Conservation (phyloP, 176 grass and related monocot species). For the Aegilops longissima region DNA sequence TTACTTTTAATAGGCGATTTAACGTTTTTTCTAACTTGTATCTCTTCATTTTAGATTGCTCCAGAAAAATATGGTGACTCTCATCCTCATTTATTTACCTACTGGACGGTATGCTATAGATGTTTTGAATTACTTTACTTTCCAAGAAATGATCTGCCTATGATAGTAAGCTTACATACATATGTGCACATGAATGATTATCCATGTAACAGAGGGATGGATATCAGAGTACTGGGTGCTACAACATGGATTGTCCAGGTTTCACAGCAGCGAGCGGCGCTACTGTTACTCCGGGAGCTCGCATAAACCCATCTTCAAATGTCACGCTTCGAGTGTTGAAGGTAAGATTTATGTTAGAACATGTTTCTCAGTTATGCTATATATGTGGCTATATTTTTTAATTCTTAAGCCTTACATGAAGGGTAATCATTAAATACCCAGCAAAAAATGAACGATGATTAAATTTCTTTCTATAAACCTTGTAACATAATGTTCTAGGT, state of each 20-base stretch:
- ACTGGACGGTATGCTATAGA: not conserved
- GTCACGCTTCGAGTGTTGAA: not conserved
- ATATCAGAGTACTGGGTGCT: not conserved
- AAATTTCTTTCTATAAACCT: no score
- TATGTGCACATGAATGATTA: not conserved
- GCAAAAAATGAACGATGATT: no score
- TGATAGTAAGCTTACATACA: not conserved
- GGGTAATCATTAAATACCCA: not conserved
- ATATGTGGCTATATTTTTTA: not conserved
- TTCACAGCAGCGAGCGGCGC: not conserved
- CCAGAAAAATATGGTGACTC: not conserved
- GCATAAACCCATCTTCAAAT: not conserved
- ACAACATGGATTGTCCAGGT: conserved; percentile 14
- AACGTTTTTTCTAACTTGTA: not conserved
- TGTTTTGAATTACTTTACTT: not conserved
- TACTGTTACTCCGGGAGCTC: not conserved
- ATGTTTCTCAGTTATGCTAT: not conserved
- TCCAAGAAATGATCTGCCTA: not conserved
- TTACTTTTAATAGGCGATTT: not conserved
- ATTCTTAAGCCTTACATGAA: not conserved
- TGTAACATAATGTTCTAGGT: no score
- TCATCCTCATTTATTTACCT: not conserved
- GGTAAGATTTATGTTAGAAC: not conserved
- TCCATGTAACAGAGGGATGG: not conserved
- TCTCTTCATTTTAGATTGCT: not conserved